Base-by-base conservation (phyloP, 2,329 filamentous ascomycete genomes). In the Fusarium sp. region DNA sequence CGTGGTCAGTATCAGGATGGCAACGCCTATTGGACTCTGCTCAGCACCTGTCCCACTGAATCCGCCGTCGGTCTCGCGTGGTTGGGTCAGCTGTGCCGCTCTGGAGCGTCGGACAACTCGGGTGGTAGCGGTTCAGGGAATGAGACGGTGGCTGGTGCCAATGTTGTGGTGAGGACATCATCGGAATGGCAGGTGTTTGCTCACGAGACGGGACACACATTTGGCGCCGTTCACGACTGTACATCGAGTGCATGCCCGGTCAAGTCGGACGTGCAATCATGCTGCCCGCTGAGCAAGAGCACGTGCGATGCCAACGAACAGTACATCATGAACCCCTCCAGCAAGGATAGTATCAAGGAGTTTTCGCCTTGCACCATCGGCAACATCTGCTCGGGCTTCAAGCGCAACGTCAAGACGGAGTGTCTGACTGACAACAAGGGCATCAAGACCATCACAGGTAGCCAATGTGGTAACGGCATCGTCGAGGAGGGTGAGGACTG, bases 271-370 rank as follows among this genome's bases (percentile, higher is more conserved):
- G 83, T 81, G 64, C 87, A 87, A 75, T 84, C 88, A 77, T 99
- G 97, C 82, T 99, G 97, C 78, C 97, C 95, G 0, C 86, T 98
- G 9, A 93, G 87, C 76, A 79, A 85, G 10, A 81, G 71, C 47
- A 87, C 85, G 0, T 99, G 97, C 82, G 87, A 97, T 82, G 97
- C 97, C 25, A 85, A 87, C 47, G 92, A 90, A n/a, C 83, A 88
- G 69, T 99, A 91, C 84, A 95, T 99, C 83, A 99, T 99, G 97
- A 98, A 98, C 81, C 97, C 97, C 0, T 97, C 94, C 12, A 97
- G 96, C 1, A 89, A 88, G 14, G 81, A 86, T 10, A 89, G 90
- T 66, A 94, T 98, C 80, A 92, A 88, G 1, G 85, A 88, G 47
- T 99, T 99, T 84, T 98, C 95, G 1, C 89, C 92, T 3, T 99